Evolutionary conservation across 176 grass and related monocot species (phyloP), one percentile per base, ranked within the genome.

Genomic region (Raddia guianensis): DNA sequence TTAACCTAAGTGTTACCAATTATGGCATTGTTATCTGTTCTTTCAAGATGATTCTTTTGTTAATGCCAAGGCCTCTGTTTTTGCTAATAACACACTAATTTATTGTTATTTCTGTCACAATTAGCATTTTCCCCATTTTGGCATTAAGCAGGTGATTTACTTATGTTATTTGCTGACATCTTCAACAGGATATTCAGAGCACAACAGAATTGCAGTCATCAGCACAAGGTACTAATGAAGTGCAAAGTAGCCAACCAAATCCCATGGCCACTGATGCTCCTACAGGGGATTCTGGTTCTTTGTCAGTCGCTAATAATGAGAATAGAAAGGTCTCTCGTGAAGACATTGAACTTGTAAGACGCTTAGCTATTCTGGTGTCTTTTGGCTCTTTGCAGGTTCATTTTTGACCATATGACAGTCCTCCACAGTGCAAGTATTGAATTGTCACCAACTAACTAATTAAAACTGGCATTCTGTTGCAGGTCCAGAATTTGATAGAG

Each of bases 401-500:
- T 4, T 49, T 42, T 55, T 74, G 42, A 49, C 15, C 49, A 66
- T 52, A 49, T 47, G 51, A 68, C 42, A 75, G 77, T 14, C 53
- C 27, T 83, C 67, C 75, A 46, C 35, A 74, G 0, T 56, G 46
- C 55, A 45, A 50, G 11, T 81, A 27, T 63, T 72, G 66, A 6
- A 40, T 44, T 81, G 48, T 82, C 67, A 13, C 49, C 58, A 62
- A 71, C 20, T 70, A 70, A 42, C 51, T 63, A 82, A 81, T 57
- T 86, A 49, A 72, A 77, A 34, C 35, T 73, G 48, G 62, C 8
- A 73, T 83, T 55, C 60, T 85, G 51, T 79, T 85, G n/a, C 82
- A 99, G 97, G 97, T 99, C 16, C 97, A 99, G 64, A 96, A 99
- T 93, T 86, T 99, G 81, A 99, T 99, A 90, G 97, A 99, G 65